phyloP scores from a whole-genome alignment of 2,329 filamentous ascomycete genomes.

The Fusarium sp. region DNA sequence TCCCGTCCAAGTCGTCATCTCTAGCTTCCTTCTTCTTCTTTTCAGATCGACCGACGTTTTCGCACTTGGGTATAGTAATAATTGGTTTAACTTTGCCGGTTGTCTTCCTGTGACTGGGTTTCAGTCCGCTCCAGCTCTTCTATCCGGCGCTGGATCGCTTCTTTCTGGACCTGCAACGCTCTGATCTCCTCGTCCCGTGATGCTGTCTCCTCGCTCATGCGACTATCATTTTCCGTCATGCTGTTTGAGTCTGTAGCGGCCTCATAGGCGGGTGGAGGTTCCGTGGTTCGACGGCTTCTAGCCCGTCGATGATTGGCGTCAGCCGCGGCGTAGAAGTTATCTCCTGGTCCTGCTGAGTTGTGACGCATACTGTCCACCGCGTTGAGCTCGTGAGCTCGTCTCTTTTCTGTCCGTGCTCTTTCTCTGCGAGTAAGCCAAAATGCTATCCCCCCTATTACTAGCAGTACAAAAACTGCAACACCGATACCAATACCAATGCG shows the following conservation, averaged over 20 bases:
- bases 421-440: slow-evolving; percentile 48
- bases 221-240: slow-evolving; percentile 40
- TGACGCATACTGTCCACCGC: slow-evolving; percentile 39
- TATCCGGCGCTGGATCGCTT: slow-evolving; percentile 53
- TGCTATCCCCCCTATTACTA: slow-evolving; percentile 46
- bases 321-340: slow-evolving; percentile 32
- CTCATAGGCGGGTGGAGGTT: slow-evolving; percentile 53
- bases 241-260: slow-evolving; percentile 43
- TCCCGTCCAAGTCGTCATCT: slow-evolving; percentile 39
- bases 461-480: slow-evolving; percentile 48
- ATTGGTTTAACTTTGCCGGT: slow-evolving; percentile 11
- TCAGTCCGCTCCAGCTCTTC: slow-evolving; percentile 51
- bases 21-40: slow-evolving; percentile 14
- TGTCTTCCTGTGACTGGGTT: slow-evolving; percentile 27
- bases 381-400: slow-evolving; percentile 43
- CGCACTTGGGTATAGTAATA: slow-evolving; percentile 6
- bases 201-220: slow-evolving; percentile 38
- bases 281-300: slow-evolving; percentile 28
- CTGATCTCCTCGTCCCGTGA: slow-evolving; percentile 51
- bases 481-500: slow-evolving; percentile 55
- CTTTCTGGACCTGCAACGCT: slow-evolving; percentile 52
- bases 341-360: slow-evolving; percentile 19
- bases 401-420: slow-evolving; percentile 29
- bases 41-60: slow-evolving; percentile 1
- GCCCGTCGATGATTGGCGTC: slow-evolving; percentile 33